Percentiles rank a stretch among this genome's conserved stretches.
Evolutionary conservation across 768 basidiomycete species (phyloP).

Genomic region (Pluteus cervinus): DNA sequence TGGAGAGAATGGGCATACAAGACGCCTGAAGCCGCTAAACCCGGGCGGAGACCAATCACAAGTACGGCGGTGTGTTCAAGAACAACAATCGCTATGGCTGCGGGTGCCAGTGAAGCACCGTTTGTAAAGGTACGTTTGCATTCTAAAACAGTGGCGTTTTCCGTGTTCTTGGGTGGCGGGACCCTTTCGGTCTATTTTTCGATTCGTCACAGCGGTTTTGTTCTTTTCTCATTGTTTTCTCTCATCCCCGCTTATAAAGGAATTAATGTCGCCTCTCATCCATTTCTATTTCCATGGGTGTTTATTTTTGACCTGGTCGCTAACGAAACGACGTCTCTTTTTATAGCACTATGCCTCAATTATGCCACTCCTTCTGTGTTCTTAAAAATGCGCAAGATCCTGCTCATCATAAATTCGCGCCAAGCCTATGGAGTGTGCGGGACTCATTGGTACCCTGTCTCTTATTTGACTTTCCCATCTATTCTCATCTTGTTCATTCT

Average conservation of each 20-base stretch:
- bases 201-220: too few relatives aligned
- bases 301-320: too few relatives aligned
- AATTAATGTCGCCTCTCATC: too few relatives aligned
- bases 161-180: conserved; percentile 4
- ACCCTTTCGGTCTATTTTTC: not conserved
- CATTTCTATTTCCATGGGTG: too few relatives aligned
- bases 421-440: conserved; percentile 90
- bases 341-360: conserved; percentile 68
- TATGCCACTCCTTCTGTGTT: conserved; percentile 77
- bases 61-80: conserved; percentile 64
- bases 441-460: conserved; percentile 62
- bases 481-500: not conserved
- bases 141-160: conserved; percentile 1
- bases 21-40: conserved; percentile 58
- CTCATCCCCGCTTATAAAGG: too few relatives aligned
- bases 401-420: conserved; percentile 62
- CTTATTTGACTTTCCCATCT: not conserved
- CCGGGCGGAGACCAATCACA: conserved; percentile 40
- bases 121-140: conserved; percentile 55
- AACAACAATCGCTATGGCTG: conserved; percentile 84
- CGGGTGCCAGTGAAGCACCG: conserved; percentile 72
- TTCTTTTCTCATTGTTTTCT: too few relatives aligned
- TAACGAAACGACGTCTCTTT: too few relatives aligned
- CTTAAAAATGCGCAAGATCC: conserved; percentile 62
- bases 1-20: too few relatives aligned